These are phyloP conservation scores for Dendrobium nobile DNA, from an alignment of 106 monocot species.

Conservation along the genomic window DNA sequence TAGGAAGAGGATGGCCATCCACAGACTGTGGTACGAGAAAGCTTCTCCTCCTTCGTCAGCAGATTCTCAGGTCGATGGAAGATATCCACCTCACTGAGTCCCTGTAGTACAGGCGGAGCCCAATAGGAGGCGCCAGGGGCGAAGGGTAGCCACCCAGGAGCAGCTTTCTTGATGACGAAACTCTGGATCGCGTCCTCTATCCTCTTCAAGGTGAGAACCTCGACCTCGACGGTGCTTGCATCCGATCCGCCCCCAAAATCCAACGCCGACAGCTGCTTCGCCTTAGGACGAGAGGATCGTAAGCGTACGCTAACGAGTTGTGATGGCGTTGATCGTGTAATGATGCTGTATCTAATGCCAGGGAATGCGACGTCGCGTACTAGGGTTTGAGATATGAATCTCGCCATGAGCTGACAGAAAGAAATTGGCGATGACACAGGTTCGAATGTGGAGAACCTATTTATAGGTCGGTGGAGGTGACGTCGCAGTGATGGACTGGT, in stretches of 20 bases:
- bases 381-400: slow-evolving; percentile 10
- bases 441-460: background rate
- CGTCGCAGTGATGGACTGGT: too few species aligned
- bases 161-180: slow-evolving; percentile 18
- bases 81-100: slow-evolving; percentile 16
- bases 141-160: slow-evolving; percentile 40
- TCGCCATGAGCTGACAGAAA: slow-evolving; percentile 3
- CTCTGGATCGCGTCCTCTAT: slow-evolving; percentile 36
- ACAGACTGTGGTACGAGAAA: slow-evolving; percentile 6
- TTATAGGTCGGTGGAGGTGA: too few species aligned
- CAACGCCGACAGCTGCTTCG: slow-evolving; percentile 24
- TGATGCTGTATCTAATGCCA: background rate
- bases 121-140: slow-evolving; percentile 32
- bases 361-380: background rate
- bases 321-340: background rate
- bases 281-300: slow-evolving; percentile 7
- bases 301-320: background rate
- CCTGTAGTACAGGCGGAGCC: slow-evolving; percentile 22
- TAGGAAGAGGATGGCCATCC: slow-evolving; percentile 34
- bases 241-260: slow-evolving; percentile 18
- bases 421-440: background rate
- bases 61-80: slow-evolving; percentile 8
- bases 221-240: slow-evolving; percentile 2
- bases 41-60: slow-evolving; percentile 17
- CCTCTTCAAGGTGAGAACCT: slow-evolving; percentile 16